Evolutionary conservation across 2,329 filamentous ascomycete species (phyloP), one percentile per base, ranked within the genome.

Genomic region (Blumeriella jaapii): DNA sequence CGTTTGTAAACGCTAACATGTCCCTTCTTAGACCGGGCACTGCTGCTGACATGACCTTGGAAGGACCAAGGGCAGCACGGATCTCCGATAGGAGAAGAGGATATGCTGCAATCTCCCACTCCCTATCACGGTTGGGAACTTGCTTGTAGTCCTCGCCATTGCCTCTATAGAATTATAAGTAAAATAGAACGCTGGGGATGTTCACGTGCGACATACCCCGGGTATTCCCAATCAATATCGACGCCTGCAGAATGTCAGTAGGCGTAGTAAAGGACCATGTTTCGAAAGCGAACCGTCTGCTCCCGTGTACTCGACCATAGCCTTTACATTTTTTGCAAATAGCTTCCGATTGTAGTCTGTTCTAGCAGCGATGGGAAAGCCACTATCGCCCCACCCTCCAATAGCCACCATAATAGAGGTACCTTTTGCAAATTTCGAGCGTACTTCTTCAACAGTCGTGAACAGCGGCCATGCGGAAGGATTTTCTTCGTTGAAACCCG

Each of bases 351-450:
- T 67, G 5, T 56, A 47, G 1, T 68, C 61, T 3, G 65, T 64
- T 32, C 61, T 63, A 1, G 74, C 71, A 0, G 68, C 78, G 7
- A 54, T 55, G 0, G 68, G 65, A 49, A 82, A 85, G 0, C 78
- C 79, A 5, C 69, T 75, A 40, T 83, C 76, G 0, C 78, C 79
- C 80, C 81, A 86, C 34, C 80, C 81, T 8, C 81, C 81, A 43
- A 86, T 73, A 13, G 81, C 78, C 23, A 85, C 65, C 60, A 79
- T 68, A 14, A 85, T 57, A 46, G 79, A 76, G 13, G 76, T 75
- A 16, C 61, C 62, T 0, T 57, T 40, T 5, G 57, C 56, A 40
- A 78, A 74, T 35, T 62, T 58, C 12, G 51, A 41, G 4, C 73
- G 68, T 10, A 67, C 61, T 9, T 61, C 53, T 3, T 52, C 49